These are phyloP conservation scores for Stephanodiscus triporus DNA, from an alignment of 108 stramenopile species.

Conservation along the genomic window DNA sequence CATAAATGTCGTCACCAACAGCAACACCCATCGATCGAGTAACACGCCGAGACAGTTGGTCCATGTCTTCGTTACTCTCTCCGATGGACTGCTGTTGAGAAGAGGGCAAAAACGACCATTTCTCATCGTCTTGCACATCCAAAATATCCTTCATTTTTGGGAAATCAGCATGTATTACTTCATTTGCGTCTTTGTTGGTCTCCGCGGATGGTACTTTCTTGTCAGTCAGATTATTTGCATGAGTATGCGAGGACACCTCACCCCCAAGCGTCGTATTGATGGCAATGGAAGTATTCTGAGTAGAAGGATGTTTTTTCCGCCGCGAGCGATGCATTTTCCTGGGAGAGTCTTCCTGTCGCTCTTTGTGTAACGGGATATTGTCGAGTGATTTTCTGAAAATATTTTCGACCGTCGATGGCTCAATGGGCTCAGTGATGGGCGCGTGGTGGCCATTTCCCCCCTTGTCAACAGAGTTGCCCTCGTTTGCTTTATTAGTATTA, in stretches of 20 bases:
- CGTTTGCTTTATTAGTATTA: constrained; percentile 1
- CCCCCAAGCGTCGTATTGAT: not conserved
- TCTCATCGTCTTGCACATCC: constrained; percentile 31
- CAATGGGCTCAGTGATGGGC: not conserved
- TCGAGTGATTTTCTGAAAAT: constrained; percentile 17
- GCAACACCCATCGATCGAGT: constrained; percentile 6
- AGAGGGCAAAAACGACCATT: constrained; percentile 35
- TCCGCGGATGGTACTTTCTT: not conserved
- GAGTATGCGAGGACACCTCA: not conserved
- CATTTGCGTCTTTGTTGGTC: not conserved
- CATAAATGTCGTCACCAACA: not conserved
- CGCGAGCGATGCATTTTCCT: constrained; percentile 21
- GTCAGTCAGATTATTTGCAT: not conserved
- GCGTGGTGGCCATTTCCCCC: not conserved
- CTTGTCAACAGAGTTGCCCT: constrained; percentile 3
- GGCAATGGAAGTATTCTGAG: not conserved
- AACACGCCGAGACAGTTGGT: not conserved
- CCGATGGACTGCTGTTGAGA: not conserved
- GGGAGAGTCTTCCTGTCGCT: not conserved
- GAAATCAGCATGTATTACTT: constrained; percentile 6
- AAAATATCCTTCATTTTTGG: constrained; percentile 4
- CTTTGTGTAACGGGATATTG: not conserved
- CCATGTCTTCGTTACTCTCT: not conserved
- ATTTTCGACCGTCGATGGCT: not conserved
- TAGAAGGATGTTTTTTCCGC: constrained; percentile 24